Percentiles rank a stretch among this genome's conserved stretches.
These are phyloP conservation scores for Kuraishia borneana DNA, from an alignment of 805 yeast species.

Conservation along the genomic window DNA sequence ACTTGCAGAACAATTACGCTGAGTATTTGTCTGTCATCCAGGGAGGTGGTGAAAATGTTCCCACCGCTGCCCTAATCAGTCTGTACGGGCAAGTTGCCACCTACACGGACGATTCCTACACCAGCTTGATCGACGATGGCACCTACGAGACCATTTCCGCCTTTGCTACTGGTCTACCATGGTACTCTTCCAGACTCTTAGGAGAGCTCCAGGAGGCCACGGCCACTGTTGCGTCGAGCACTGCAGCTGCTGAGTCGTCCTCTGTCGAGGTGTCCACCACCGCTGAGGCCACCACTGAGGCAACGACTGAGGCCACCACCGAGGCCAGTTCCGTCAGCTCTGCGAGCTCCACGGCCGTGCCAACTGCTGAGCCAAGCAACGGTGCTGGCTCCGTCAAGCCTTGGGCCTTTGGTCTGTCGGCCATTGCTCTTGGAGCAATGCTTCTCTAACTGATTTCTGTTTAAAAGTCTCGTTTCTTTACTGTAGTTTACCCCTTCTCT, in stretches of 20 bases:
- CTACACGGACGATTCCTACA: slow-evolving; percentile 25
- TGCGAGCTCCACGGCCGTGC: background rate
- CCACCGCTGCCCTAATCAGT: slow-evolving; percentile 13
- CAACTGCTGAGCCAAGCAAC: background rate
- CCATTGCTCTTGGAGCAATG: slow-evolving; percentile 1
- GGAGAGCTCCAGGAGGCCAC: slow-evolving; percentile 8
- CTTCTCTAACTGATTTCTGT: background rate
- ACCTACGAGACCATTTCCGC: slow-evolving; percentile 2
- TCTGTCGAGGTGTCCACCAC: slow-evolving; percentile 1
- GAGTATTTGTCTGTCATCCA: slow-evolving; percentile 22
- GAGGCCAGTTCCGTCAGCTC: slow-evolving; percentile 1
- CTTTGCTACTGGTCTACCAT: slow-evolving; percentile 15
- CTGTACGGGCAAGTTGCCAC: slow-evolving; percentile 17
- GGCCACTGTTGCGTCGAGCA: slow-evolving; percentile 2
- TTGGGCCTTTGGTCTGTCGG: background rate
- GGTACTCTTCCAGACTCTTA: slow-evolving; percentile 20
- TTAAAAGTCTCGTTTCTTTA: background rate
- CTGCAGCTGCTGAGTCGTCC: slow-evolving; percentile 1
- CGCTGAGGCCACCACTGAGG: slow-evolving; percentile 1
- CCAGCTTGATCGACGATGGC: slow-evolving; percentile 16
- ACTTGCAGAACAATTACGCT: slow-evolving; percentile 18
- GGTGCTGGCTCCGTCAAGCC: background rate
- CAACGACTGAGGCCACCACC: slow-evolving; percentile 1
- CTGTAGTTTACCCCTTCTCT: background rate
- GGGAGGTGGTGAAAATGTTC: slow-evolving; percentile 13